phyloP scores from a whole-genome alignment of 1,284 basidiomycete genomes.

The Xerocomus nothofagi region DNA sequence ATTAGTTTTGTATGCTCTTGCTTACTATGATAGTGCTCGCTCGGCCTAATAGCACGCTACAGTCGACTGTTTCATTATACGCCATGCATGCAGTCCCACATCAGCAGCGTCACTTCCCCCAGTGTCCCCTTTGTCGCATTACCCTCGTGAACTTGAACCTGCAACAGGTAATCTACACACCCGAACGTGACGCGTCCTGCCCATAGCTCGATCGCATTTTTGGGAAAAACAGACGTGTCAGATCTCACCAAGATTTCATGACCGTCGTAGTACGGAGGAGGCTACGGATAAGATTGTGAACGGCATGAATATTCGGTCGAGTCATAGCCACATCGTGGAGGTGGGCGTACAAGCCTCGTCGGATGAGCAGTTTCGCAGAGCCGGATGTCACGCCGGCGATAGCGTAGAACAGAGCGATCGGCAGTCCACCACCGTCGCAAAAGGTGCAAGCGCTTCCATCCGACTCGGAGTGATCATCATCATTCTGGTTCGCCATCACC shows the following conservation, averaged over 20 bases:
- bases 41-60: too few relatives aligned
- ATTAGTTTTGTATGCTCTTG: too few relatives aligned
- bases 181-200: constrained; percentile 1
- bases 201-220: constrained; percentile 8
- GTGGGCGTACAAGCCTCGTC: constrained; percentile 15
- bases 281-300: not conserved
- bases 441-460: too few relatives aligned
- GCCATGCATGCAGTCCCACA: too few relatives aligned
- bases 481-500: too few relatives aligned
- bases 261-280: too few relatives aligned
- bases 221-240: constrained; percentile 1
- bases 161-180: constrained; percentile 9
- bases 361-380: not conserved
- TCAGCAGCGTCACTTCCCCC: too few relatives aligned
- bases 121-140: constrained; percentile 36
- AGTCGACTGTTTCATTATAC: too few relatives aligned
- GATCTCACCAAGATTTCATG: not conserved
- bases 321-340: not conserved
- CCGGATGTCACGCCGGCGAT: too few relatives aligned
- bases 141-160: constrained; percentile 35
- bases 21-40: too few relatives aligned
- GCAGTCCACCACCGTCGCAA: too few relatives aligned
- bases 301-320: constrained; percentile 9
- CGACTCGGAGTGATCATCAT: not conserved
- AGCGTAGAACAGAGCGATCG: too few relatives aligned